Base-by-base conservation (phyloP, 768 basidiomycete species). In the Psilocybe tampanensis region DNA sequence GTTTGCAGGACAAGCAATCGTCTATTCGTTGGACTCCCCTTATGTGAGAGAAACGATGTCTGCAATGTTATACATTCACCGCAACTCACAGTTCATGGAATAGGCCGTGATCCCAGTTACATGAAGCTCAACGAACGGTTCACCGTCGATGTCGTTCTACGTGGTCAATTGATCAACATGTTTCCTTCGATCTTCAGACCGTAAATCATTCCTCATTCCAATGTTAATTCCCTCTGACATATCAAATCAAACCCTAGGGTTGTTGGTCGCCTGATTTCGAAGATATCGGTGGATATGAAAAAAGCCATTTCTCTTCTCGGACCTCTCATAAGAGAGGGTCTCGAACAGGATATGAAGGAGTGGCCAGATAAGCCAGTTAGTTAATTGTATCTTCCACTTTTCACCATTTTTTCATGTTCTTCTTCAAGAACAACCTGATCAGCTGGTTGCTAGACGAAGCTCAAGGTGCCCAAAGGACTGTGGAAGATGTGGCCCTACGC, bases 1-100 rank as follows among this genome's bases (percentile, higher is more conserved):
- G 54, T 59, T 24, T 50, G 48, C 26, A 50, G 58, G 23, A 55
- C 73, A 15, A 76, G 70, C 56, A 79, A 77, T 58, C 68, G 80
- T 1, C 59, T 77, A 17, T 79, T 81, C 54, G 74, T 83, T 39
- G 80, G 78, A 1, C 57, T 74, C 1, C 78, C 80, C 0, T 56
- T 79, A 8, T 81, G 79, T 80, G 54, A 47, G 72, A 23, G 19
- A 19, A 19, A 34, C 15, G 29, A 36, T 26, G 8, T 5, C 26
- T 15, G n/a, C 15, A 26, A 15, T 19, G 12, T 41, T 34, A 8
- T 18, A n/a, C n/a, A n/a, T n/a, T 49, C 17, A 21, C 32, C 36
- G 8, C 3, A 26, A 42, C 19, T 21, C 17, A 39, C 6, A 39
- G n/a, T 39, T 17, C 15, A n/a, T 21, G 3, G 4, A 7, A 9